Percentiles rank a stretch among this genome's conserved stretches.
phyloP scores from a whole-genome alignment of 257 asterid genomes.

The Lavandula angustifolia region DNA sequence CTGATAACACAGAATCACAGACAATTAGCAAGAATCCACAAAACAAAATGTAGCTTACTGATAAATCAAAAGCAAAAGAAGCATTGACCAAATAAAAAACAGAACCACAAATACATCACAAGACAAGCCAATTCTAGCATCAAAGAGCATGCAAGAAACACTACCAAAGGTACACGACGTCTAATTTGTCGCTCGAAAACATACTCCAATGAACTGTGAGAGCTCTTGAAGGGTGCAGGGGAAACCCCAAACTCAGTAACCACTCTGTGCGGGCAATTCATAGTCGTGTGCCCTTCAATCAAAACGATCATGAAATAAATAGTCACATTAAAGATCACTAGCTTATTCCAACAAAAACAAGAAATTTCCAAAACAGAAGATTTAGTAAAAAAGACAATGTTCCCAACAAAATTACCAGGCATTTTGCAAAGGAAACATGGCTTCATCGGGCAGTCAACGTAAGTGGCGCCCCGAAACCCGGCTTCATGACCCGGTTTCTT shows the following conservation, averaged over 20 bases:
- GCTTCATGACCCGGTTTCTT: slow-evolving; percentile 96
- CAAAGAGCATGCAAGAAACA: slow-evolving; percentile 22
- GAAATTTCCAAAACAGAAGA: neutral
- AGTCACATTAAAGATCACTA: neutral
- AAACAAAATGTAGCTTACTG: neutral
- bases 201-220: slow-evolving; percentile 58
- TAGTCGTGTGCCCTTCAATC: slow-evolving; percentile 81
- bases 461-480: slow-evolving; percentile 93
- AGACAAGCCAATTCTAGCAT: neutral
- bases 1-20: neutral
- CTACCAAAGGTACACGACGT: slow-evolving; percentile 55
- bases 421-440: slow-evolving; percentile 96
- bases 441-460: slow-evolving; percentile 98
- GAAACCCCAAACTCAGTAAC: slow-evolving; percentile 78
- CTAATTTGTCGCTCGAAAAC: slow-evolving; percentile 83
- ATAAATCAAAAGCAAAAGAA: neutral
- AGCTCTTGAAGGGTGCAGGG: slow-evolving; percentile 67
- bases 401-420: slow-evolving; percentile 63
- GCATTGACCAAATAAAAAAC: neutral
- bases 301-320: neutral
- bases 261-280: slow-evolving; percentile 86
- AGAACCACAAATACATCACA: slow-evolving; percentile 12
- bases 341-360: neutral
- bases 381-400: neutral
- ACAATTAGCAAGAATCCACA: neutral